Evolutionary conservation across 495 filamentous ascomycete genomes (phyloP), one percentile per base, ranked within the genome.

Genomic region (Penicillium cosmopolitanum): DNA sequence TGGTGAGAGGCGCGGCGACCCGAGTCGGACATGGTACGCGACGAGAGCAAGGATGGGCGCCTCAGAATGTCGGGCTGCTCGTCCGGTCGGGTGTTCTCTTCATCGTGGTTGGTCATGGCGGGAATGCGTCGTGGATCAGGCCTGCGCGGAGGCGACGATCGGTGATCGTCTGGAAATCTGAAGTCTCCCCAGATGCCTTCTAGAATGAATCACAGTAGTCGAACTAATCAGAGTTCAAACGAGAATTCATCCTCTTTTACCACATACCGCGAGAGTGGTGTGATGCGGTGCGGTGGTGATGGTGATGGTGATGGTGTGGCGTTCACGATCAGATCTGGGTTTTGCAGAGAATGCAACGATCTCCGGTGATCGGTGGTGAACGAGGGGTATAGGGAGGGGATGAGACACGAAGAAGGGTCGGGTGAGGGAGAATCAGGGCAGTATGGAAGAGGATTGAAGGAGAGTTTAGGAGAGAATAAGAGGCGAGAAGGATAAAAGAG

Each of bases 1-100:
- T 73, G 71, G 42, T 74, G 74, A 4, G 73, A 77, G 38, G 63
- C 28, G 11, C 74, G 66, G 9, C 73, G 69, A 25, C 66, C 72
- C 1, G 67, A 62, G 54, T 79, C 76, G 47, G 76, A 76, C 35
- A 69, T 51, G 23, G 72, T 64, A 51, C 68, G 73, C 11, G 70
- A 65, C 8, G 76, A 68, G 8, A 65, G 61, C 19, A 74, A 57
- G 1, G 76, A 71, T 3, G 73, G 65, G 2, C 67, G 73, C 13
- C 60, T 47, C 51, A 56, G 46, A 34, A 56, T 40, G 35, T 70
- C 51, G 11, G 50, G 50, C 31, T 54, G 52, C 18, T 55, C 35
- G 36, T 51, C 46, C 8, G 23, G 25, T 21, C 34, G 25, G 8
- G 42, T n/a, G 21, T 36, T 50, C 13, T 19, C 47, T 23, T 65